Percentiles rank a stretch among this genome's conserved stretches.
Conservation (phyloP, 148 eudicot genomes). For the Polygonum maritimum region DNA sequence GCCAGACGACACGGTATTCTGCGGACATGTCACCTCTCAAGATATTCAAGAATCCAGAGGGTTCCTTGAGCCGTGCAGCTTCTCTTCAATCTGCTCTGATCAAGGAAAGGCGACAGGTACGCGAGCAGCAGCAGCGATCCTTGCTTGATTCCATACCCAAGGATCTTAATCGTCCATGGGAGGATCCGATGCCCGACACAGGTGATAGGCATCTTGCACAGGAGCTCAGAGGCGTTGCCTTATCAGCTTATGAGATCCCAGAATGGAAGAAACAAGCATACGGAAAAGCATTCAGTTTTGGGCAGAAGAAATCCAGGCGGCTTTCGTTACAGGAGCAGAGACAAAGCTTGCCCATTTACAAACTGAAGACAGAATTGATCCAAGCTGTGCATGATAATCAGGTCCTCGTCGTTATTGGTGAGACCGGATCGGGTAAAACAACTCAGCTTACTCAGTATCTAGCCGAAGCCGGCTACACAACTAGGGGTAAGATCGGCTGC, state of each 20-base stretch:
- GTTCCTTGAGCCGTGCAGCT: conserved; percentile 24
- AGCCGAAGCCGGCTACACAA: conserved; percentile 20
- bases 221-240: conserved; percentile 89
- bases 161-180: conserved; percentile 97
- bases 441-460: no score
- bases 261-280: conserved; percentile 96
- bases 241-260: conserved; percentile 90
- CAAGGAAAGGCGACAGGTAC: conserved; percentile 83
- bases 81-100: conserved; percentile 73
- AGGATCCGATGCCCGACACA: conserved; percentile 95
- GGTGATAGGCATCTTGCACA: conserved; percentile 21
- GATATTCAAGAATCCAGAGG: conserved; percentile 14
- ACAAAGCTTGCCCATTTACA: conserved; percentile 79
- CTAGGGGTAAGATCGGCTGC: conserved; percentile 81
- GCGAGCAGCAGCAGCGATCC: conserved; percentile 74
- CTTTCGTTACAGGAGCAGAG: conserved; percentile 85
- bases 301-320: conserved; percentile 63
- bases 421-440: no score
- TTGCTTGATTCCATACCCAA: conserved; percentile 90
- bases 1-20: conserved; percentile 53
- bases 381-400: no score
- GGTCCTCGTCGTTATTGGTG: no score
- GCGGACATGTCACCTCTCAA: conserved; percentile 89
- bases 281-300: conserved; percentile 80
- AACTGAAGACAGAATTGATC: conserved; percentile 65